These are phyloP conservation scores for Pseudisothecium myosuroides DNA, from an alignment of 225 moss, liverwort and hornwort genomes.

Conservation along the genomic window DNA sequence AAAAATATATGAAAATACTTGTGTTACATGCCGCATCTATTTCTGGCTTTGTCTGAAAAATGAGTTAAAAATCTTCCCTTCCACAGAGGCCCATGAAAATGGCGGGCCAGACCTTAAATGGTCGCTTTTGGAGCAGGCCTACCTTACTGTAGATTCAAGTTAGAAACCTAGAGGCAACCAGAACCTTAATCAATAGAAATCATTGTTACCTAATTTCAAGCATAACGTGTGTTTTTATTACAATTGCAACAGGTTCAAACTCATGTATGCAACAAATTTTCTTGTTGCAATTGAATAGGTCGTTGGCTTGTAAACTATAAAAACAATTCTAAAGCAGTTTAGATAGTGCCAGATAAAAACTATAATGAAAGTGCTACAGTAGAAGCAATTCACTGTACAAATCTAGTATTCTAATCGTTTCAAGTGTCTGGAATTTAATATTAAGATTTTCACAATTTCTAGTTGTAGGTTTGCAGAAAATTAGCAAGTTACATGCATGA, in stretches of 20 bases:
- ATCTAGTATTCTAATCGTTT: neutral
- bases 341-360: neutral
- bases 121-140: too few species aligned
- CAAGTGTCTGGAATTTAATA: neutral
- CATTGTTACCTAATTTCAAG: neutral
- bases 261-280: neutral
- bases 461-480: neutral
- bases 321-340: neutral
- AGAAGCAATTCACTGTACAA: neutral
- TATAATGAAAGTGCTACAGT: neutral
- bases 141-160: neutral
- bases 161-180: neutral
- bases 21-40: too few species aligned
- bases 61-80: too few species aligned
- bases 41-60: too few species aligned
- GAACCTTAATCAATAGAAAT: neutral
- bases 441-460: neutral
- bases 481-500: neutral
- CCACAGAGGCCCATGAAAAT: too few species aligned
- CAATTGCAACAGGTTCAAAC: neutral
- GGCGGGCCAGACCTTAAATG: too few species aligned
- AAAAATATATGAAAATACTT: too few species aligned
- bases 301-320: neutral
- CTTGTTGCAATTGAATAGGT: neutral
- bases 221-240: neutral